A percentile compares a stretch with the other conserved stretches of the same genome.
phyloP scores from a whole-genome alignment of 306 rosid genomes.

The Phaseolus lunatus region DNA sequence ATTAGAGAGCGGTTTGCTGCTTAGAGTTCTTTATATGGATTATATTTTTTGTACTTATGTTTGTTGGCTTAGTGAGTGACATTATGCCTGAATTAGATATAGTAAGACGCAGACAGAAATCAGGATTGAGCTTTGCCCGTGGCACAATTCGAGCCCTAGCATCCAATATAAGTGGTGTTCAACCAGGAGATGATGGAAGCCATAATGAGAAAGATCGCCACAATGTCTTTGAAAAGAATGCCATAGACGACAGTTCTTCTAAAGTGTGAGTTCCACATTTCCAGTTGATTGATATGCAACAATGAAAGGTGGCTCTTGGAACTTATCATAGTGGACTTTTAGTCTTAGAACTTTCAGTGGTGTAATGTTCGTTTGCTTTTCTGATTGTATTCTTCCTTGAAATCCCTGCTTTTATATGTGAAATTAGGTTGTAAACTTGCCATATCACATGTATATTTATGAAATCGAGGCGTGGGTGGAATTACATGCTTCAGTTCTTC shows the following conservation, averaged over 20 bases:
- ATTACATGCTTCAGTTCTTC: background rate
- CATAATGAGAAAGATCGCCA: constrained; percentile 55
- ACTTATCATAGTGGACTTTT: constrained; percentile 14
- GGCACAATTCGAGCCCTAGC: constrained; percentile 67
- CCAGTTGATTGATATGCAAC: constrained; percentile 21
- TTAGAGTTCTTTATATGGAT: background rate
- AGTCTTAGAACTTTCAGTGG: background rate
- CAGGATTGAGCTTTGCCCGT: constrained; percentile 47
- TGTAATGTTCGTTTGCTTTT: background rate
- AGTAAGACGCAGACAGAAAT: constrained; percentile 68
- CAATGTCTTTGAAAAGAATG: constrained; percentile 51
- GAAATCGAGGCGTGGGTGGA: background rate
- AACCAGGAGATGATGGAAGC: constrained; percentile 75
- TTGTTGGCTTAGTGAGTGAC: constrained; percentile 40
- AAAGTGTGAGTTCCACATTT: constrained; percentile 73
- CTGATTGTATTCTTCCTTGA: background rate
- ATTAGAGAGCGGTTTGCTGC: background rate
- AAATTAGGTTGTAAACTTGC: constrained; percentile 28
- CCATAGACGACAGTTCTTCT: constrained; percentile 56
- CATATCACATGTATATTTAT: constrained; percentile 8
- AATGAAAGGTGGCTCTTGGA: constrained; percentile 7
- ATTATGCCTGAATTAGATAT: constrained; percentile 51
- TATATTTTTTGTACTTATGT: constrained; percentile 6
- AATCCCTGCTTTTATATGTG: background rate
- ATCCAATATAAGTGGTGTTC: constrained; percentile 72